Base-by-base conservation (phyloP, 1,284 basidiomycete species). In the Cystobasidiaceae sp. region DNA sequence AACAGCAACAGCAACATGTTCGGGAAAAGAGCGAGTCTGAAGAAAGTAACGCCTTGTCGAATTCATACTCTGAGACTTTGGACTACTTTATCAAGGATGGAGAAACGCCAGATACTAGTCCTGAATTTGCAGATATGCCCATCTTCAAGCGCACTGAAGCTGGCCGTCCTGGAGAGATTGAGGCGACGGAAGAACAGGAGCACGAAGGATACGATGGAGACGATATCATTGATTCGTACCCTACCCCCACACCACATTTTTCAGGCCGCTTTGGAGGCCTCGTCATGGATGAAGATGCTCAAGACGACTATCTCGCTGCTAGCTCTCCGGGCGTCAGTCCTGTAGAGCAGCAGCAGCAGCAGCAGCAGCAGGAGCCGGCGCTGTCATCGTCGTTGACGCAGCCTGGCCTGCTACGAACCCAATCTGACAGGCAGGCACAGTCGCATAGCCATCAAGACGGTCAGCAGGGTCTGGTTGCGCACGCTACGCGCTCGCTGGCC, bases 151-250 rank as follows among this genome's bases (percentile, higher is more conserved):
- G n/a, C 13, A n/a, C 21, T 6, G 5, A 13, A 5, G 21, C 37
- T 44, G 51, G 25, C 27, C 39, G 49, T 28, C 11, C 17, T 27
- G 48, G 19, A 44, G 51, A n/a, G 17, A 9, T 28, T 1, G 28
- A 21, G 13, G 39, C n/a, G n/a, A n/a, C n/a, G 49, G 30, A 28
- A 13, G 28, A 21, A 23, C 41, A 48, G 11, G 51, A 54, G 27
- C 28, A 54, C 33, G 57, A 50, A 21, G 45, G 25, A 28, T 41
- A 28, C 27, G 6, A 51, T 37, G 54, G 41, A 21, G 61, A 64
- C 30, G 61, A 64, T 44, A 55, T 64, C 23, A 55, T 64, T 19
- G 61, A 64, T 41, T 64, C 61, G 6, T 64, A 64, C 51, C 61
- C 61, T 28, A 64, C 61, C 4, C 61, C 61, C 13, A 51, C 55